Percentiles rank a stretch among this genome's conserved stretches.
phyloP scores from a whole-genome alignment of 2,329 filamentous ascomycete genomes.

The Venturia oleaginea region DNA sequence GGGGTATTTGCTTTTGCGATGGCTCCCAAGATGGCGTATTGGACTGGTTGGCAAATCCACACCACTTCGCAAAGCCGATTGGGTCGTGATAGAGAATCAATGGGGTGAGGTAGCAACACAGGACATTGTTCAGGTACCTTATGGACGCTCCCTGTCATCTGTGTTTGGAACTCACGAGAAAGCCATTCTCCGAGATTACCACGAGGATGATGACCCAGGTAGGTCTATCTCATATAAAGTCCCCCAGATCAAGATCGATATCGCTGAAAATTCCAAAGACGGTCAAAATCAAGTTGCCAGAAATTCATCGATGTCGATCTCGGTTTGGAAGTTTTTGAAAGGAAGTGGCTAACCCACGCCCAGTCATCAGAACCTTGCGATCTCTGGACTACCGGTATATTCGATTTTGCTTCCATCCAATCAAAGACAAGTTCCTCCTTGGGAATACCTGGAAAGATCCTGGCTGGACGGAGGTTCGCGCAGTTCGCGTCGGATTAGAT shows the following conservation, averaged over 20 bases:
- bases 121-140: slow-evolving; percentile 49
- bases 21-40: slow-evolving; percentile 84
- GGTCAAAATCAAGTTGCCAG: not conserved
- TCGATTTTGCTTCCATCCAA: slow-evolving; percentile 80
- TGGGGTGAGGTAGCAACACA: slow-evolving; percentile 89
- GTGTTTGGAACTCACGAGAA: slow-evolving; percentile 63
- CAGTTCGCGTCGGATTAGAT: slow-evolving; percentile 71
- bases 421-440: slow-evolving; percentile 79
- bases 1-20: slow-evolving; percentile 76
- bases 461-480: slow-evolving; percentile 68
- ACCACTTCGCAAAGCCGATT: slow-evolving; percentile 66
- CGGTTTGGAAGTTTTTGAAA: not conserved
- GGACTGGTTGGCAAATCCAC: slow-evolving; percentile 60
- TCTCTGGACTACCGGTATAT: slow-evolving; percentile 90
- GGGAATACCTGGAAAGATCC: slow-evolving; percentile 93
- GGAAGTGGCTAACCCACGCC: not conserved
- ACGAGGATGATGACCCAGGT: slow-evolving; percentile 60
- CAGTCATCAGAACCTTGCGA: slow-evolving; percentile 60
- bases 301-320: not conserved
- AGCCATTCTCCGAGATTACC: slow-evolving; percentile 53
- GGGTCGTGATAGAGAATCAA: slow-evolving; percentile 96
- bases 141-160: slow-evolving; percentile 54
- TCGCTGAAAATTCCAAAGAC: not conserved
- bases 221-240: not conserved
- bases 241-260: not conserved